Evolutionary conservation across 768 basidiomycete species (phyloP), one percentile per base, ranked within the genome.

Genomic region (Amanita rubescens): DNA sequence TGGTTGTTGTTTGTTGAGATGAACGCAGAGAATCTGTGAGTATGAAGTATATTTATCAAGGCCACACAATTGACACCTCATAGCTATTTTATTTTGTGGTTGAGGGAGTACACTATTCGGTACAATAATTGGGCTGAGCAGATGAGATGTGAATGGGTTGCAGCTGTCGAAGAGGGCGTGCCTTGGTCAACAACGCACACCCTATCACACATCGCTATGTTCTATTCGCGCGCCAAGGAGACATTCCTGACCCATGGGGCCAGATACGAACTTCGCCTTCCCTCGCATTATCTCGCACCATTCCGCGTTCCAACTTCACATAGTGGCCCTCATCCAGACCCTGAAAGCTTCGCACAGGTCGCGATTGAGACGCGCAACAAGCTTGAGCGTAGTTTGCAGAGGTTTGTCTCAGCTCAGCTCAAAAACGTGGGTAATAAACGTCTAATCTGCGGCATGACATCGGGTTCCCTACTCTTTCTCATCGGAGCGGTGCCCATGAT

Each of bases 21-120:
- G 52, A 75, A 76, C 44, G 81, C 85, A 20, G 88, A 90, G 65
- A 90, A 90, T 62, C 75, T 91, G 77, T 84, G 58, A 66, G 79
- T 69, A 15, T 22, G 15, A 53, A 20, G 17, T 59, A 49, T 25
- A 39, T 20, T 53, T 45, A 38, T 14, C 43, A 39, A 34, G 25
- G 55, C 56, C n/a, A 60, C 57, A 55, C 43, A 56, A 14, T 55
- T 24, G 56, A 38, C 38, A 3, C 34, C 7, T 51, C 34, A 5
- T 60, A 84, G 84, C 17, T 90, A 90, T 61, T 90, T 90, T 62
- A 76, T 79, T n/a, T 79, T 90, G 47, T 90, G 87, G 87, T 72
- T 90, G 27, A 80, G 79, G 56, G 88, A 90, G 58, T 90, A 90
- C 59, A 82, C 78, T 10, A 59, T 65, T 24, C 71, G 74, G 54